Percentiles rank a stretch among this genome's conserved stretches.
Conservation (phyloP, 768 basidiomycete species). For the Glaciozyma martinii region DNA sequence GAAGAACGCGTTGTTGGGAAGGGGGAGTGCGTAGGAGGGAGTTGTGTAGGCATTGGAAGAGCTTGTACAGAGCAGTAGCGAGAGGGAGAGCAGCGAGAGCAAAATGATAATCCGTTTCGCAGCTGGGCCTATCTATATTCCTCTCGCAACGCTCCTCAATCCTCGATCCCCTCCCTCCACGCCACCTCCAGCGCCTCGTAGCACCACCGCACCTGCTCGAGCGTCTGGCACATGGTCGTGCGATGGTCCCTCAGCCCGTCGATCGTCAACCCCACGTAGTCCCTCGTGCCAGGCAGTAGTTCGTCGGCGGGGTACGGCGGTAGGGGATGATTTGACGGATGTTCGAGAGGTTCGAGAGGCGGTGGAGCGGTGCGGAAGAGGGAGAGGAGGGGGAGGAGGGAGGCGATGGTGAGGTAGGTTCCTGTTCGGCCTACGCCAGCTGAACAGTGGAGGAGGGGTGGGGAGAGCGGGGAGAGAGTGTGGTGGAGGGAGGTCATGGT, state of each 20-base stretch:
- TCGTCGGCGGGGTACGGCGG: too few relatives aligned
- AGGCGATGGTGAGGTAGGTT: conserved; percentile 70
- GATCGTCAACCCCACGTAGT: conserved; percentile 28
- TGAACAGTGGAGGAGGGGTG: conserved; percentile 66
- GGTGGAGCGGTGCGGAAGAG: too few relatives aligned
- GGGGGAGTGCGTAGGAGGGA: not conserved
- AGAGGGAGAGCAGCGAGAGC: too few relatives aligned
- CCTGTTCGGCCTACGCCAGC: conserved; percentile 83
- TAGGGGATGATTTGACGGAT: too few relatives aligned
- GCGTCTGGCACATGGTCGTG: conserved; percentile 32
- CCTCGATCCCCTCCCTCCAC: conserved; percentile 10
- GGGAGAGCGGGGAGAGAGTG: not conserved
- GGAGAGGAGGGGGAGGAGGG: conserved; percentile 53
- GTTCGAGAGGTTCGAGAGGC: too few relatives aligned
- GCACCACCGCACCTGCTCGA: conserved; percentile 21
- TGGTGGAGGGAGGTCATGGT: conserved; percentile 7
- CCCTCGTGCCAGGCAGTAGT: not conserved
- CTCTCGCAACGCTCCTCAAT: too few relatives aligned
- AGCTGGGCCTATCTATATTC: too few relatives aligned
- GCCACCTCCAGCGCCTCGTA: conserved; percentile 15
- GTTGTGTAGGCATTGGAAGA: too few relatives aligned
- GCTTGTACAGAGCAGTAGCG: too few relatives aligned
- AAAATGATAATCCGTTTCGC: too few relatives aligned
- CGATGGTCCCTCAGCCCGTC: conserved; percentile 32
- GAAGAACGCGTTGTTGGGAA: too few relatives aligned